These are phyloP conservation scores for Axilococcus clingmanii DNA, from an alignment of 139 green algal genomes.

Conservation along the genomic window DNA sequence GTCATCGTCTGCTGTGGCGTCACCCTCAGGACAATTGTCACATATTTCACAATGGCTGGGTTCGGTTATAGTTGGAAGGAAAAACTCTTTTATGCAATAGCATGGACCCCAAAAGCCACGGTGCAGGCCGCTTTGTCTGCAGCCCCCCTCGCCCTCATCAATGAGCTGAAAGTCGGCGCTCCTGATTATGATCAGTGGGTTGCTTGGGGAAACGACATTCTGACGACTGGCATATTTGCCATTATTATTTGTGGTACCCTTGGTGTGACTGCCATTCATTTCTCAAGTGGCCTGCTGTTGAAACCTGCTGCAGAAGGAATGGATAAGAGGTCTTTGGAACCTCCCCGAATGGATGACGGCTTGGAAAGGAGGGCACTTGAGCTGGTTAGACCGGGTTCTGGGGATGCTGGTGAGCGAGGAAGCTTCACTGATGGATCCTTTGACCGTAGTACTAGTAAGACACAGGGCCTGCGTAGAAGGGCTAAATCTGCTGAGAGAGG, in stretches of 20 bases:
- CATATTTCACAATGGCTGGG: constrained; percentile 38
- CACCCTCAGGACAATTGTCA: constrained; percentile 37
- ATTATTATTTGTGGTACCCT: constrained; percentile 64
- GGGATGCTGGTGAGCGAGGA: neutral
- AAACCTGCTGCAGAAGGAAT: neutral
- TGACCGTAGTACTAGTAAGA: too few relatives aligned
- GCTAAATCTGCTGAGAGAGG: neutral
- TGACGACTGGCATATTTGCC: constrained; percentile 30
- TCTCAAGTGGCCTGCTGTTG: constrained; percentile 30
- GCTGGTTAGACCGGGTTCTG: neutral
- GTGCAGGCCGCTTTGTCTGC: constrained; percentile 67
- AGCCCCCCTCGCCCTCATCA: constrained; percentile 30
- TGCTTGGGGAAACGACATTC: constrained; percentile 40
- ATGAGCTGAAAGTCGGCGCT: constrained; percentile 7
- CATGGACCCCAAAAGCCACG: constrained; percentile 79
- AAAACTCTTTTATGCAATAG: constrained; percentile 58
- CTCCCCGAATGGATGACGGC: too few relatives aligned
- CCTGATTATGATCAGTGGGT: constrained; percentile 17
- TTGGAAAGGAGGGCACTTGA: neutral
- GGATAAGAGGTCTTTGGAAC: neutral
- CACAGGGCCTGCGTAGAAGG: neutral
- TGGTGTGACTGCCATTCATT: constrained; percentile 41
- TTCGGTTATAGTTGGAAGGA: constrained; percentile 47
- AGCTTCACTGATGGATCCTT: too few relatives aligned
- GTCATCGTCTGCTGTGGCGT: constrained; percentile 45